Base-by-base conservation (phyloP, 2,329 filamentous ascomycete genomes). In the Aspergillus costaricaensis region DNA sequence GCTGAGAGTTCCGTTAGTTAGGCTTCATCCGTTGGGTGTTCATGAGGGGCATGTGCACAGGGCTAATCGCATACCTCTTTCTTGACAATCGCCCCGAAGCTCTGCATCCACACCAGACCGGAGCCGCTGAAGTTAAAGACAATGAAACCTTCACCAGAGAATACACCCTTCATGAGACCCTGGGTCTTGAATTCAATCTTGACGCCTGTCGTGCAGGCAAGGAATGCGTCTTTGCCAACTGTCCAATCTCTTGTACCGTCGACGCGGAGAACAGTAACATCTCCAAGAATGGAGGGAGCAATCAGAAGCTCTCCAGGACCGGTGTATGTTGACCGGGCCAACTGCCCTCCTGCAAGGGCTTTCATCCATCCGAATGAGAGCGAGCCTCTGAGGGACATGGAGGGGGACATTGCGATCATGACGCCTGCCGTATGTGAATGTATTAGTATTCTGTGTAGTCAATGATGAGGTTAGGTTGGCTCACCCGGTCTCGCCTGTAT, bases 391-490 rank as follows among this genome's bases (percentile, higher is more conserved):
- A 98, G 85, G 0, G 90, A 93, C 57, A 99, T 85, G 8, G 90
- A 90, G 2, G 91, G 89, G 2, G 91, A 92, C 95, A 98, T 99
- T 72, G 91, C 91, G 69, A 99, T 91, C 92, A 99, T 95, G 58
- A 88, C 85, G 14, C 93, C 91, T 86, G n/a, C n/a, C n/a, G n/a
- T n/a, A n/a, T n/a, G n/a, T n/a, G n/a, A n/a, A n/a, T n/a, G n/a
- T n/a, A n/a, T n/a, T n/a, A n/a, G n/a, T n/a, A n/a, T n/a, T n/a
- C n/a, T n/a, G n/a, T n/a, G n/a, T n/a, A n/a, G n/a, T n/a, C n/a
- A n/a, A n/a, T n/a, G n/a, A n/a, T n/a, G n/a, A n/a, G n/a, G n/a
- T n/a, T n/a, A n/a, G n/a, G n/a, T n/a, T n/a, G n/a, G n/a, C n/a
- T n/a, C n/a, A n/a, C 88, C 90, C 17, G 95, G 92, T 73, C 91